Base-by-base conservation (phyloP, 805 yeast genomes). In the Saccharomycopsis amapae region DNA sequence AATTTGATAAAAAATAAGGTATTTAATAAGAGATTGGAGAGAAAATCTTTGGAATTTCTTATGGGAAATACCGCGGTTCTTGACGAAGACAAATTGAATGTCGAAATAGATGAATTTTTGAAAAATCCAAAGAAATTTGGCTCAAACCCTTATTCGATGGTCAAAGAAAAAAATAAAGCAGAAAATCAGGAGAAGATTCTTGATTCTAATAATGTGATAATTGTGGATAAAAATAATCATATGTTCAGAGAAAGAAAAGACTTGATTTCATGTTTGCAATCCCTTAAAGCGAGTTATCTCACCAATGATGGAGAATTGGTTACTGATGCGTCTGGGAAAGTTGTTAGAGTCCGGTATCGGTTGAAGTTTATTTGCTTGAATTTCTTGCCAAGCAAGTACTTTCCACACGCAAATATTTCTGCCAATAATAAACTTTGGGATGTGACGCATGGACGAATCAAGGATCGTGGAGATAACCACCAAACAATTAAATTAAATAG, bases 161-260 rank as follows among this genome's bases (percentile, higher is more conserved):
- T 10, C 18, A 7, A 9, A 36, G 25, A 20, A 12, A 20, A 20
- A 17, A 36, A 36, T 36, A 18, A 34, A 18, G 26, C 28, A 36
- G 2, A 23, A 24, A 28, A 25, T 18, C 12, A 19, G 10, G 18
- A 23, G 7, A 23, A 35, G 17, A 35, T 33, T 7, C 30, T 28
- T 5, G 36, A 62, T 17, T 50, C 58, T 2, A 60, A 66, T n/a
- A 64, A 65, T 13, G 79, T 78, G 26, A 87, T 86, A 1, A 65
- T 87, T 38, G 67, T 85, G 6, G 98, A 93, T 58, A 73, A 95
- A 55, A 90, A 90, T 61, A 90, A 93, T 58, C 89, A 85, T 60
- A 75, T 75, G 58, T 65, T 54, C 24, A 64, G 78, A 38, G 97
- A 90, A 62, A 70, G 98, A 37, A 59, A 66, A 48, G 82, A 81